Percentiles rank a stretch among this genome's conserved stretches.
phyloP scores from a whole-genome alignment of 2,329 filamentous ascomycete genomes.

The Byssothecium circinans region DNA sequence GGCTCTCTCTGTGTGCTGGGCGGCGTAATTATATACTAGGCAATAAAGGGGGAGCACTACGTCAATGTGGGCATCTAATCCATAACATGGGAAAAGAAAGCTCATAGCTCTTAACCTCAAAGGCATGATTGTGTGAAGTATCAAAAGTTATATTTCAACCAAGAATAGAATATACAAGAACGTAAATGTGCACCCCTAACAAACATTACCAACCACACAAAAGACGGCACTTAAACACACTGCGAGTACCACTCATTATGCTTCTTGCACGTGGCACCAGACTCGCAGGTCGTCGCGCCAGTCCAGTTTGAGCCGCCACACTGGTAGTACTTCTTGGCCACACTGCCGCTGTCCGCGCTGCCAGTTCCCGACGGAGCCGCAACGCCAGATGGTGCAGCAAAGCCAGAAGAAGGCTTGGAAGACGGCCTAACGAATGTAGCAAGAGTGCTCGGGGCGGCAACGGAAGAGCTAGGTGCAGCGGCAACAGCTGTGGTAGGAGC shows the following conservation, averaged over 20 bases:
- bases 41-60: too few relatives aligned
- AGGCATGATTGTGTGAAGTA: too few relatives aligned
- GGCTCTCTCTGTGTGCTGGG: too few relatives aligned
- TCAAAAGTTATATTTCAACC: too few relatives aligned
- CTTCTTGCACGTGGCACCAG: constrained; percentile 44
- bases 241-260: constrained; percentile 53
- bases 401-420: neutral
- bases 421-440: neutral
- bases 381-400: neutral
- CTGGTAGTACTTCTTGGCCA: neutral
- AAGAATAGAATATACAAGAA: too few relatives aligned
- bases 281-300: constrained; percentile 45
- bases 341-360: neutral
- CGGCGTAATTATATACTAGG: too few relatives aligned
- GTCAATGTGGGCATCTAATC: too few relatives aligned
- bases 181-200: too few relatives aligned
- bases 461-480: neutral
- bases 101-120: too few relatives aligned
- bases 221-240: constrained; percentile 36
- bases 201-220: too few relatives aligned
- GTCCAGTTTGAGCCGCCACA: constrained; percentile 47
- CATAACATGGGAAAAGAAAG: too few relatives aligned
- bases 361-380: neutral
- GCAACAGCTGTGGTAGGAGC: neutral
- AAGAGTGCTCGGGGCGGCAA: neutral